Conservation (phyloP, 768 basidiomycete species). For the Pleurotus ostreatus region DNA sequence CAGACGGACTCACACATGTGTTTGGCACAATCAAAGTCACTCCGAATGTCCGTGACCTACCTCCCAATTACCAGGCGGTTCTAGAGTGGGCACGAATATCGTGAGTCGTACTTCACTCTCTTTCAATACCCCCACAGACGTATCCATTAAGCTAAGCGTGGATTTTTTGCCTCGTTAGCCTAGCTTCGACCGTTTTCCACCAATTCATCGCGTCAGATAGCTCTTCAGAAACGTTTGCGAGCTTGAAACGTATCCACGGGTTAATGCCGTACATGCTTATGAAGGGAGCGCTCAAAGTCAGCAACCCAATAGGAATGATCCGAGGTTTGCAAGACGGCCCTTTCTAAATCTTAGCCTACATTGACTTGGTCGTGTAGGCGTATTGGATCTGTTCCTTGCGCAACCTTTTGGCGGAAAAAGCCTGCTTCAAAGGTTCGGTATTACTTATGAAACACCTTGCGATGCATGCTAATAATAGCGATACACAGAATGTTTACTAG, state of each 20-base stretch:
- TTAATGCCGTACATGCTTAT: constrained; percentile 98
- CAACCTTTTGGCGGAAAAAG: constrained; percentile 94
- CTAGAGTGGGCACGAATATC: constrained; percentile 97
- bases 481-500: constrained; percentile 86
- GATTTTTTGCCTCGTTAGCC: constrained; percentile 35
- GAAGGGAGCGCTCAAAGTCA: constrained; percentile 86
- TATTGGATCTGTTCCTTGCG: constrained; percentile 93
- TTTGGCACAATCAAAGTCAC: constrained; percentile 86
- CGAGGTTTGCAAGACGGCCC: constrained; percentile 47
- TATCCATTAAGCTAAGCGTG: constrained; percentile 3
- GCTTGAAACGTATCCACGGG: constrained; percentile 89
- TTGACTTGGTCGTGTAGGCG: constrained; percentile 28
- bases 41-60: constrained; percentile 70
- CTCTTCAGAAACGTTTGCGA: constrained; percentile 83
- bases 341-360: constrained; percentile 1
- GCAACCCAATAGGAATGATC: constrained; percentile 96
- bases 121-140: not conserved
- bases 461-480: not conserved
- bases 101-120: constrained; percentile 42
- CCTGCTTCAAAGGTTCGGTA: constrained; percentile 75
- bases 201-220: constrained; percentile 91
- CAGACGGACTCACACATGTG: constrained; percentile 85
- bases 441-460: not conserved
- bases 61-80: constrained; percentile 82
- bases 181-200: constrained; percentile 96